Conservation (phyloP, 73 alveolate genomes). For the Tetrahymena malaccensis region DNA sequence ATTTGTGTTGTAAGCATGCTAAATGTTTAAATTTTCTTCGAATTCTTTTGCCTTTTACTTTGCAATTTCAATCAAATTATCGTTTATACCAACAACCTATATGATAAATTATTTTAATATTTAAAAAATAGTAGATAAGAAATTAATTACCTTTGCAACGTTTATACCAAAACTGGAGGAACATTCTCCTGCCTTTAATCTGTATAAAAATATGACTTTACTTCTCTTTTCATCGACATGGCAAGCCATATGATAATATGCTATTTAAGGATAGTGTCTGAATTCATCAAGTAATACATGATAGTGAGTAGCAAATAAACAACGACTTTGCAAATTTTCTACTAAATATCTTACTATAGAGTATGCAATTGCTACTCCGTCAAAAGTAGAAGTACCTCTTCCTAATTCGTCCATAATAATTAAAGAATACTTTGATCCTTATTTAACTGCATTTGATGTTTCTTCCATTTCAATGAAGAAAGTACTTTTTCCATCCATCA, state of each 20-base stretch:
- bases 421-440: slow-evolving; percentile 69
- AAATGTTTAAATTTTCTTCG: background rate
- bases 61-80: background rate
- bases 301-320: slow-evolving; percentile 95
- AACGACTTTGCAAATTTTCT: slow-evolving; percentile 63
- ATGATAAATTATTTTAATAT: background rate
- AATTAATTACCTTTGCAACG: slow-evolving; percentile 74
- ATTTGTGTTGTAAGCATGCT: background rate
- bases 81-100: background rate
- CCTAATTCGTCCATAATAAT: slow-evolving; percentile 96
- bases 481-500: slow-evolving; percentile 78
- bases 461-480: slow-evolving; percentile 93
- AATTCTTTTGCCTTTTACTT: background rate
- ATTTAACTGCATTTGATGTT: slow-evolving; percentile 69
- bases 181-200: slow-evolving; percentile 85
- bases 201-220: slow-evolving; percentile 78
- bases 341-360: slow-evolving; percentile 75
- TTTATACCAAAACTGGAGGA: slow-evolving; percentile 70
- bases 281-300: slow-evolving; percentile 83
- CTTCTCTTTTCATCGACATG: slow-evolving; percentile 54
- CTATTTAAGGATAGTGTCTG: slow-evolving; percentile 56
- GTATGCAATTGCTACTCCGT: slow-evolving; percentile 90
- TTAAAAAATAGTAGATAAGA: background rate
- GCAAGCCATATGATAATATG: slow-evolving; percentile 75
- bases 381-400: slow-evolving; percentile 91